These are phyloP conservation scores for Yamadazyma sp. DNA, from an alignment of 1,139 yeast genomes.

Conservation along the genomic window DNA sequence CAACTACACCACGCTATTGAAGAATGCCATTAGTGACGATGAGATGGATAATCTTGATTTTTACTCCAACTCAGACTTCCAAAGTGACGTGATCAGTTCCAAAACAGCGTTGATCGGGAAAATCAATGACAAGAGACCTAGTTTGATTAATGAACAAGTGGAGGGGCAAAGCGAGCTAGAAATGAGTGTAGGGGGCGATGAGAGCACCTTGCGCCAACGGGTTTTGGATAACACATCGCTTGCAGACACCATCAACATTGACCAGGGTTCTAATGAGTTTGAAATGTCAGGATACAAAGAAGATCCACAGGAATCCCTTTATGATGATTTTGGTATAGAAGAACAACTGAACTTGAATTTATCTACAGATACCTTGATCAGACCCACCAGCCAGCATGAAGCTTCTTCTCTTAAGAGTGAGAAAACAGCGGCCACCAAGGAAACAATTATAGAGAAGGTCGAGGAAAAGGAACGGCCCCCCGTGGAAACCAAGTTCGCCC, in stretches of 20 bases:
- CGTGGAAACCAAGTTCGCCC: too few relatives aligned
- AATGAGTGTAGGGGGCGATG: constrained; percentile 1
- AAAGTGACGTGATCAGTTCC: constrained; percentile 28
- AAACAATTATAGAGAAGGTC: too few relatives aligned
- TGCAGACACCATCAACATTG: constrained; percentile 9
- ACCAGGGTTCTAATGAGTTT: constrained; percentile 4
- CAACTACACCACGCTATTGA: constrained; percentile 15
- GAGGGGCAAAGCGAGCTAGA: constrained; percentile 2
- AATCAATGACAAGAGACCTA: constrained; percentile 18
- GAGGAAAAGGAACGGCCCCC: too few relatives aligned
- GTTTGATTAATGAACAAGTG: constrained; percentile 6
- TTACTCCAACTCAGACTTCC: constrained; percentile 14
- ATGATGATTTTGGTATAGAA: not conserved
- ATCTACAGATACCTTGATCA: not conserved
- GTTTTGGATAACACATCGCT: constrained; percentile 14
- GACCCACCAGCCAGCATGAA: not conserved
- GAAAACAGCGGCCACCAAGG: not conserved
- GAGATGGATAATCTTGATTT: constrained; percentile 21
- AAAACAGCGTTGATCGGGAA: constrained; percentile 34
- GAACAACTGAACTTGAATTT: not conserved
- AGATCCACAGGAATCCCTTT: not conserved
- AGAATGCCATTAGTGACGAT: constrained; percentile 17
- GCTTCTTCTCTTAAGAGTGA: constrained; percentile 1
- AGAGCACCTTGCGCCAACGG: constrained; percentile 1
- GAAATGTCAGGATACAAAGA: constrained; percentile 6